Conservation (phyloP, 202 grass and related monocot genomes). For the Brachypodium distachyon region DNA sequence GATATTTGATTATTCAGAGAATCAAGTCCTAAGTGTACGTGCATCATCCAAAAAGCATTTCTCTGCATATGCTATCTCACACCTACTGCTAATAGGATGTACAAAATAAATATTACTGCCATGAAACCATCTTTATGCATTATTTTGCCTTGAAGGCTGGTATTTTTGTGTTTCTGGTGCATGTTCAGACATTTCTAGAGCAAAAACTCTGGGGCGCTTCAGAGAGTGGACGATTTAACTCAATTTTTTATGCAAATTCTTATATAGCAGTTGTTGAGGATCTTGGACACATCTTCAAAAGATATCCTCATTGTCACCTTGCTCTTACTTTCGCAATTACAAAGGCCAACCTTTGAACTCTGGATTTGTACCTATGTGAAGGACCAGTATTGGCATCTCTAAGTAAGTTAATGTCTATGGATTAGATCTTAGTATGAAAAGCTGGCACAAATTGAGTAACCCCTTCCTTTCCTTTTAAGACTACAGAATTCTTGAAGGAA, state of each 20-base stretch:
- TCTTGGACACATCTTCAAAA: constrained; percentile 63
- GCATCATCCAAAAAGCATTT: neutral
- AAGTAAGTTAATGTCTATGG: constrained; percentile 28
- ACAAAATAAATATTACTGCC: neutral
- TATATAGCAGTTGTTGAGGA: constrained; percentile 67
- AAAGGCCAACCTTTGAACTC: constrained; percentile 78
- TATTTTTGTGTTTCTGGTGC: constrained; percentile 4
- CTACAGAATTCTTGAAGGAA: constrained; percentile 60
- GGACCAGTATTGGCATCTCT: constrained; percentile 45
- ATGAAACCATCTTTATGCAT: constrained; percentile 3
- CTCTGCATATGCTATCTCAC: neutral
- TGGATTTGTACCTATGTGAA: constrained; percentile 76
- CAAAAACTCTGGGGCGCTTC: constrained; percentile 33
- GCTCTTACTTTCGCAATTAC: constrained; percentile 81
- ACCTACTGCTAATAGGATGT: neutral
- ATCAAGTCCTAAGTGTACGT: constrained; percentile 62
- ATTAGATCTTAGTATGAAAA: neutral
- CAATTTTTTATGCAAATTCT: constrained; percentile 75
- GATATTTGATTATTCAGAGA: constrained; percentile 80
- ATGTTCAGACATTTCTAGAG: constrained; percentile 62
- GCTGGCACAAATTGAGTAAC: neutral
- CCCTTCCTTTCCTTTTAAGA: constrained; percentile 25
- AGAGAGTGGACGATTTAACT: constrained; percentile 17
- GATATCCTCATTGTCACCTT: constrained; percentile 59
- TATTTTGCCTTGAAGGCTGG: neutral